Base-by-base conservation (phyloP, 495 filamentous ascomycete genomes). In the Pyronema omphalodes region DNA sequence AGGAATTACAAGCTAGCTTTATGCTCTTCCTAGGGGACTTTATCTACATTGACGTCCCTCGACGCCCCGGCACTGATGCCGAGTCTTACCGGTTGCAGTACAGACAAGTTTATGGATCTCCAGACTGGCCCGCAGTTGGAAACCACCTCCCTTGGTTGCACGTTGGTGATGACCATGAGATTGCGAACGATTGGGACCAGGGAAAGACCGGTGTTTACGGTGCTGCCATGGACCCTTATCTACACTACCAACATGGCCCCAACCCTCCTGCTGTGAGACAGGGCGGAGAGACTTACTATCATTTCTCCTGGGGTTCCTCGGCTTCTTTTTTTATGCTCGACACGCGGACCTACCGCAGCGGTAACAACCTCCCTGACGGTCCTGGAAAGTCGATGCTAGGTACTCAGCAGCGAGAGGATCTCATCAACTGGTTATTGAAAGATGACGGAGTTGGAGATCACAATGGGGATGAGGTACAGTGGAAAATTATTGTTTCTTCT, bases 21-120 rank as follows among this genome's bases (percentile, higher is more conserved):
- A 95, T 98, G 88, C 75, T 98, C 19, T 98, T 98, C 72, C 78
- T 98, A 0, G 91, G 89, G n/a, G 91, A 98, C 64, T 98, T 95
- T 66, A 94, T 98, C 65, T 98, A 98, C 65, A 81, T 93, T 57
- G 91, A 98, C 55, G 44, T 95, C 0, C 91, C 91, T 0, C 72
- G 76, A 33, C 79, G 81, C 37, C 82, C 86, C 58, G 88, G 86
- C 9, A 78, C 72, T 15, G 72, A 76, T 3, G 70, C 75, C 8
- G 78, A 84, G 44, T 78, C 81, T 62, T 95, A 95, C 68, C 80
- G 91, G 36, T 74, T 52, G 47, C 86, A 94, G 65, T 98, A 98
- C 66, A 81, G 89, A 19, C 85, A 89, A 58, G 77, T 94, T 34
- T 98, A 98, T 64, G 79, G 84, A 2, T 94, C 88, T 6, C 91